Conservation (phyloP, 2,329 filamentous ascomycete genomes). For the Cercospora brassicicola region DNA sequence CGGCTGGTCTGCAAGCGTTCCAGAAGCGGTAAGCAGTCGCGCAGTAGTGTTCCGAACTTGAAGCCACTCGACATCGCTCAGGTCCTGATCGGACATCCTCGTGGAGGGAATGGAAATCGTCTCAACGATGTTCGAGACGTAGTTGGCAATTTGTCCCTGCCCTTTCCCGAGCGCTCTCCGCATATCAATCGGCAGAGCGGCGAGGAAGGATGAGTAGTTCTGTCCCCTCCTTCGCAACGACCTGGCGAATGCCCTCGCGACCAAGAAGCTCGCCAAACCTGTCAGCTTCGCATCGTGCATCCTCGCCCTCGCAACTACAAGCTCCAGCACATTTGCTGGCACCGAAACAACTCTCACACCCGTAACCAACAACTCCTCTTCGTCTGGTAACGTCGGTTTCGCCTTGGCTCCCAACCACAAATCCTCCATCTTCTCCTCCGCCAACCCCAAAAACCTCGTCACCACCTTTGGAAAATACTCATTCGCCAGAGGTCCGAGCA, state of each 20-base stretch:
- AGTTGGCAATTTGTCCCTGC: constrained; percentile 42
- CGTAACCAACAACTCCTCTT: constrained; percentile 28
- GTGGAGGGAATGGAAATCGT: constrained; percentile 8
- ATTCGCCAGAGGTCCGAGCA: constrained; percentile 45
- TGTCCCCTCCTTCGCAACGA: constrained; percentile 29
- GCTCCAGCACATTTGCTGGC: constrained; percentile 30
- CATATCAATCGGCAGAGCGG: constrained; percentile 46
- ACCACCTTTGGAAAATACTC: constrained; percentile 43
- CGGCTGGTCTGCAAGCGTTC: constrained; percentile 43
- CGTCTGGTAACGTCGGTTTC: constrained; percentile 16
- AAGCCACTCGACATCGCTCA: constrained; percentile 37
- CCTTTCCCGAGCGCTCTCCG: constrained; percentile 40
- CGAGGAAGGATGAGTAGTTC: constrained; percentile 40
- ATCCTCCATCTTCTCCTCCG: constrained; percentile 31
- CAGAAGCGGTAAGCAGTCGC: constrained; percentile 37
- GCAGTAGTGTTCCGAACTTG: constrained; percentile 38
- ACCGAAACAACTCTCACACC: constrained; percentile 40
- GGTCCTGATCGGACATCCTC: not conserved
- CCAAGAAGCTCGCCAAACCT: constrained; percentile 44
- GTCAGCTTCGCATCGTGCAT: constrained; percentile 45
- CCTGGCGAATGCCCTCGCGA: constrained; percentile 42
- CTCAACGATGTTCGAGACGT: constrained; percentile 30
- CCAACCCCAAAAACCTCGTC: constrained; percentile 38
- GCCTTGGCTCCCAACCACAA: constrained; percentile 28
- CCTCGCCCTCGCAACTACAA: constrained; percentile 37